A percentile compares a stretch with the other conserved stretches of the same genome.
Evolutionary conservation across 2,329 filamentous ascomycete genomes (phyloP).

Genomic region (Myrmaecium sp.): DNA sequence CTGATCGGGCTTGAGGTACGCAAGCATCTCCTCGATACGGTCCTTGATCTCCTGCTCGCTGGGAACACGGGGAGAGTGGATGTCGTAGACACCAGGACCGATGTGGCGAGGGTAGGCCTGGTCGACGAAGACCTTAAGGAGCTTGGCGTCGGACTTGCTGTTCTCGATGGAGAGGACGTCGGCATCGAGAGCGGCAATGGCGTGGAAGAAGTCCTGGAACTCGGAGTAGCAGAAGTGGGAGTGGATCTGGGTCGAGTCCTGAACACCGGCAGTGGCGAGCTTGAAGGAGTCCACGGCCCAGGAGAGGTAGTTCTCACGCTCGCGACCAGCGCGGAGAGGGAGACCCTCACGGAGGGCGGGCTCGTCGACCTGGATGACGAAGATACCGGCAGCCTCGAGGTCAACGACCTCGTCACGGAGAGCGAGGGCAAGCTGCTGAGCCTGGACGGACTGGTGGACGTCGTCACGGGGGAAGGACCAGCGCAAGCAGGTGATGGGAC

Average conservation of each 20-base stretch:
- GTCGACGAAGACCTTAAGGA: conserved; percentile 96
- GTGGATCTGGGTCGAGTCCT: conserved; percentile 97
- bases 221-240: conserved; percentile 99
- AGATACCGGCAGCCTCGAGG: conserved; percentile 90
- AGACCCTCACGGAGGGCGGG: conserved; percentile 98
- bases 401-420: conserved; percentile 97
- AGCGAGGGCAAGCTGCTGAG: conserved; percentile 93
- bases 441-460: conserved; percentile 97
- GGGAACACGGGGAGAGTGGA: conserved; percentile 96
- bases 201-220: conserved; percentile 99
- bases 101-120: conserved; percentile 96
- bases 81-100: conserved; percentile 97
- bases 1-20: conserved; percentile 90
- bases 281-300: conserved; percentile 99
- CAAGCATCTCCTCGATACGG: conserved; percentile 94
- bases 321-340: conserved; percentile 79
- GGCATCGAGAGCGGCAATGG: conserved; percentile 92
- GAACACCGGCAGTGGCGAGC: conserved; percentile 79
- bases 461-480: conserved; percentile 99
- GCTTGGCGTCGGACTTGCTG: conserved; percentile 99
- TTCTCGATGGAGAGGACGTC: conserved; percentile 99
- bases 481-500: conserved; percentile 93
- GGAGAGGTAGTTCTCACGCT: conserved; percentile 89
- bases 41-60: conserved; percentile 97
- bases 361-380: conserved; percentile 98